phyloP scores from a whole-genome alignment of 2,329 filamentous ascomycete species.

The Thelonectria olida region DNA sequence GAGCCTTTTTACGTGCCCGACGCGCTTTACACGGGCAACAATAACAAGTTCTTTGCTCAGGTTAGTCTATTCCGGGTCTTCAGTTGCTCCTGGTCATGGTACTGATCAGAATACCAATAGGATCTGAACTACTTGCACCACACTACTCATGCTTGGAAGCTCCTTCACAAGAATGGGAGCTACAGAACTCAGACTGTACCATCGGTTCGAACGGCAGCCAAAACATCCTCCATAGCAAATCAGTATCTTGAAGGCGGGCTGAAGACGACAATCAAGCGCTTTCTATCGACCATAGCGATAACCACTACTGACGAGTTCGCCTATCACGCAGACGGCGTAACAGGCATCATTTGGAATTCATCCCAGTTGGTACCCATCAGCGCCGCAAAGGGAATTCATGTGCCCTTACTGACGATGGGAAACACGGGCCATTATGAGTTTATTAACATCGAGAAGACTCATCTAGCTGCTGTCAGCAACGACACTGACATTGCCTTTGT shows the following conservation, averaged over 20 bases:
- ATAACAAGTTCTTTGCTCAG: constrained; percentile 6
- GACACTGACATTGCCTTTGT: constrained; percentile 5
- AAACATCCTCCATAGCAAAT: neutral
- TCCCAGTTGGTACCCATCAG: constrained; percentile 7
- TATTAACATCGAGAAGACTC: constrained; percentile 5
- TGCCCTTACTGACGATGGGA: neutral
- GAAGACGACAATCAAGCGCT: constrained; percentile 1
- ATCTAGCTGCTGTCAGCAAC: constrained; percentile 1
- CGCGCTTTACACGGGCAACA: constrained; percentile 1
- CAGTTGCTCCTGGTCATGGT: too few relatives aligned
- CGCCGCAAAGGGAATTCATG: neutral
- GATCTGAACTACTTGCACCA: constrained; percentile 1
- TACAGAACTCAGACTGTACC: neutral
- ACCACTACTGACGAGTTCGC: neutral
- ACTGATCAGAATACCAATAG: neutral
- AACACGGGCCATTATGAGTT: constrained; percentile 6
- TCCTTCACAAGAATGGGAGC: constrained; percentile 3
- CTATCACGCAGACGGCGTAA: neutral
- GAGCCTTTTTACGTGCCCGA: neutral
- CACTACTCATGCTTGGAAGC: neutral
- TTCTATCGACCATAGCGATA: neutral
- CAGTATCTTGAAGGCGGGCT: neutral
- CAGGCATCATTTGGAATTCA: neutral
- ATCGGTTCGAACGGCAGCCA: neutral
- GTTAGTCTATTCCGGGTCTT: too few relatives aligned